These are phyloP conservation scores for Parsonsia alboflavescens DNA, from an alignment of 257 asterid genomes.

Conservation along the genomic window DNA sequence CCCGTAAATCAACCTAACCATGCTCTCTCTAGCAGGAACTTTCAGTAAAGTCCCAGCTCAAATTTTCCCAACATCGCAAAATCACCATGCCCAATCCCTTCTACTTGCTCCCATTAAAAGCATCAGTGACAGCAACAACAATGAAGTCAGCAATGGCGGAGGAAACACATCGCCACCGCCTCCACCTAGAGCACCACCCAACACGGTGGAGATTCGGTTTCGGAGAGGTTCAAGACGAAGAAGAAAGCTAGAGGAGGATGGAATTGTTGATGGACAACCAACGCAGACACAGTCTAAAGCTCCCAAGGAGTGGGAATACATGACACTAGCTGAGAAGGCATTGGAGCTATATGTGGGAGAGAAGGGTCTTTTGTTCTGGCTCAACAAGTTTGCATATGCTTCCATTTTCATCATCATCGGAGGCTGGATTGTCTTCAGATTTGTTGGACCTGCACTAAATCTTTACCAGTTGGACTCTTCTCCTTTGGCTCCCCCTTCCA, in stretches of 20 bases:
- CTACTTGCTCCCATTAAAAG: conserved; percentile 26
- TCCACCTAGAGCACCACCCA: conserved; percentile 45
- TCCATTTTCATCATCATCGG: conserved; percentile 77
- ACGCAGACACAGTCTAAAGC: conserved; percentile 24
- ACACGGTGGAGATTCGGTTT: conserved; percentile 52
- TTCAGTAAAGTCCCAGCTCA: conserved; percentile 36
- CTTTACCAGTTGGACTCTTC: conserved; percentile 80
- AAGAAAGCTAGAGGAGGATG: conserved; percentile 30
- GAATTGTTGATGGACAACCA: conserved; percentile 10
- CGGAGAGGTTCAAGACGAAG: conserved; percentile 63
- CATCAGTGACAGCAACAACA: conserved; percentile 26
- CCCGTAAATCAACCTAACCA: conserved; percentile 20
- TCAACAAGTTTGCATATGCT: conserved; percentile 86
- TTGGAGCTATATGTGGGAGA: conserved; percentile 72
- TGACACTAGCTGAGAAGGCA: conserved; percentile 66
- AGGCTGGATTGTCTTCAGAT: conserved; percentile 80
- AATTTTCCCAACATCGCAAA: conserved; percentile 16
- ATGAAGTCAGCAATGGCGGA: conserved; percentile 24
- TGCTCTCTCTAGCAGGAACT: conserved; percentile 47
- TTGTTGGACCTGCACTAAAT: conserved; percentile 74
- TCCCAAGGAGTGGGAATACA: conserved; percentile 75
- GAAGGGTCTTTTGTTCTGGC: conserved; percentile 74
- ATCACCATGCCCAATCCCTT: conserved; percentile 19
- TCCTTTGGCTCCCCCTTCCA: conserved; percentile 58
- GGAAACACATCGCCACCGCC: conserved; percentile 28